Evolutionary conservation across 768 basidiomycete genomes (phyloP), one percentile per base, ranked within the genome.

Genomic region (Rubroboletus satanas): DNA sequence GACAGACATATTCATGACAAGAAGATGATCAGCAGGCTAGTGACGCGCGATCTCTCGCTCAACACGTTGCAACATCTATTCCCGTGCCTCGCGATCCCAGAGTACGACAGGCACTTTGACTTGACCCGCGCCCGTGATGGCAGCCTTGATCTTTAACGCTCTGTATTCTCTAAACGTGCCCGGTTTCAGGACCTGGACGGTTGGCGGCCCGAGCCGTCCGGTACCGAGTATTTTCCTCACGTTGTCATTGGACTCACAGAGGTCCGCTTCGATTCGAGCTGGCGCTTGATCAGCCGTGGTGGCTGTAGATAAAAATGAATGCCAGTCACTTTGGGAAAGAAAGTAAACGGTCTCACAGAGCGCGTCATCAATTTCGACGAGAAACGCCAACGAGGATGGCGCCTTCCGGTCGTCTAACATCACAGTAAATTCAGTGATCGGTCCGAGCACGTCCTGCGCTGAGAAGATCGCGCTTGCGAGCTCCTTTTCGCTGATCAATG

Each of bases 81-180:
- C 56, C 21, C 49, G 58, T n/a, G 23, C 38, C 29, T 56, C 54
- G 3, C 21, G 38, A 14, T 66, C 58, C 49, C 56, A 56, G 21
- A 66, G 54, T 3, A 66, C 61, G 44, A 48, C 54, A 4, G 63
- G 58, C 6, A 61, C 58, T n/a, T 63, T 61, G 44, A 64, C 47
- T 14, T 65, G 58, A 10, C 61, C 56, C 0, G 61, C 38, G 17
- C 61, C 61, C 3, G 48, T 55, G 26, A 44, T 45, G 32, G 54
- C 23, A 0, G 49, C 38, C 37, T 56, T 41, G 52, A 58, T 45
- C 32, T 52, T 62, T 10, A 44, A 8, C 8, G 36, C 21, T 21
- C 58, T 51, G n/a, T 58, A 65, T 31, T 65, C 61, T 14, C 51
- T 48, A 21, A 65, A 65, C 17, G 64, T 65, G 23, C 64, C 58